Conservation (phyloP, 495 filamentous ascomycete species). For the Hapsidospora chrysogenum region DNA sequence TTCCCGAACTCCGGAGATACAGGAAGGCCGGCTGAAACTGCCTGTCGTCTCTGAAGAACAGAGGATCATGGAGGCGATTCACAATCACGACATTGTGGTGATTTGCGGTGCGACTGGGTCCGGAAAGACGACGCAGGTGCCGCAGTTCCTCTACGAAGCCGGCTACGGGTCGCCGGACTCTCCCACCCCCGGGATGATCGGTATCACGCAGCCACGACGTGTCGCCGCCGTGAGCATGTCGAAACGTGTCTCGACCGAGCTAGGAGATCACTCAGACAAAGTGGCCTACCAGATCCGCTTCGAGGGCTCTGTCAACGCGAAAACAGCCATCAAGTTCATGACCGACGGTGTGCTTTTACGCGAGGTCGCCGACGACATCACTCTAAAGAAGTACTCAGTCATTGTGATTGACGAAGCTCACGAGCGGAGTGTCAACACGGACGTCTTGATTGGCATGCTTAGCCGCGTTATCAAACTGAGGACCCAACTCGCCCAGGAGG, state of each 20-base stretch:
- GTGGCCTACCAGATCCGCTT: slow-evolving; percentile 95
- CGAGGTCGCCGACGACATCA: slow-evolving; percentile 81
- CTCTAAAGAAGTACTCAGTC: slow-evolving; percentile 80
- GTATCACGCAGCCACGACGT: slow-evolving; percentile 83
- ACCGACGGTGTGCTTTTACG: slow-evolving; percentile 92
- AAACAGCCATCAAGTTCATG: slow-evolving; percentile 97
- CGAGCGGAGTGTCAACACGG: slow-evolving; percentile 92
- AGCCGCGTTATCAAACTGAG: slow-evolving; percentile 74
- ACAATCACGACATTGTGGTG: slow-evolving; percentile 72
- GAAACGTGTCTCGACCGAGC: slow-evolving; percentile 71
- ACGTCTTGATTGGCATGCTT: slow-evolving; percentile 91
- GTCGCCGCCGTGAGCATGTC: slow-evolving; percentile 94
- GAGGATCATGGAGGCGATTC: slow-evolving; percentile 94
- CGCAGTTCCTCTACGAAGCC: slow-evolving; percentile 88
- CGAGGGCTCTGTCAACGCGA: slow-evolving; percentile 62
- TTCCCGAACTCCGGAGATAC: slow-evolving; percentile 52
- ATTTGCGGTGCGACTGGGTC: slow-evolving; percentile 95
- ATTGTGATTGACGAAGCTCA: slow-evolving; percentile 96
- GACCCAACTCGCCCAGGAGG: slow-evolving; percentile 23
- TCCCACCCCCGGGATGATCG: slow-evolving; percentile 79
- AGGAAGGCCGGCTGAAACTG: slow-evolving; percentile 58
- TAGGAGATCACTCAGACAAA: slow-evolving; percentile 47
- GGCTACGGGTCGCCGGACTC: slow-evolving; percentile 70
- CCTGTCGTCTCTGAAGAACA: slow-evolving; percentile 92
- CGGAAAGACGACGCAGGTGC: slow-evolving; percentile 93